A percentile compares a stretch with the other conserved stretches of the same genome.
Evolutionary conservation across 306 rosid species (phyloP).

Genomic region (Alnus glutinosa): DNA sequence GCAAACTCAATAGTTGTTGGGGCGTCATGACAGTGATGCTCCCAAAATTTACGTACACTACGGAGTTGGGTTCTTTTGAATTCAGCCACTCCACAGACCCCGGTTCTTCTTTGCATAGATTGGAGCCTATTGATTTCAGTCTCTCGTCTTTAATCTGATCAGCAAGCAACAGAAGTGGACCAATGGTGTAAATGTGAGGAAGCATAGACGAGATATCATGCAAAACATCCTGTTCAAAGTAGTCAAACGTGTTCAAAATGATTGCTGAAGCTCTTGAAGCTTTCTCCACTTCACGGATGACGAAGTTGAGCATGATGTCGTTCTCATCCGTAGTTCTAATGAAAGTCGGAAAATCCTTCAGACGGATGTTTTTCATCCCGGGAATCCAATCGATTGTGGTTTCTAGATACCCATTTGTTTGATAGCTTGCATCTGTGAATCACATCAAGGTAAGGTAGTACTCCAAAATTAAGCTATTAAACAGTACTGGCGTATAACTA

Average conservation of each 20-base stretch:
- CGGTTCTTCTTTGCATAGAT: slow-evolving; percentile 14
- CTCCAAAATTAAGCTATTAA: no score
- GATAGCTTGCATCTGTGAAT: slow-evolving; percentile 3
- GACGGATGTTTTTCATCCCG: slow-evolving; percentile 20
- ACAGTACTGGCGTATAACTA: no score
- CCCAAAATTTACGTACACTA: no score
- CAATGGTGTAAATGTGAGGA: slow-evolving; percentile 11
- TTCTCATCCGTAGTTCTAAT: slow-evolving; percentile 11
- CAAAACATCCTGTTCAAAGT: slow-evolving; percentile 10
- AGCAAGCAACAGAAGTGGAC: slow-evolving; percentile 12
- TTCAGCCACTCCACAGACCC: no score
- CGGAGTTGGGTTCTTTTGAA: no score
- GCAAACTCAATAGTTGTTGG: no score
- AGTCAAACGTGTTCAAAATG: slow-evolving; percentile 31
- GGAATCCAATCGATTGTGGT: slow-evolving; percentile 27
- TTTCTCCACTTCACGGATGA: background rate
- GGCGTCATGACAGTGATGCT: no score
- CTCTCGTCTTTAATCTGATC: background rate
- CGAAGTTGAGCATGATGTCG: slow-evolving; percentile 1
- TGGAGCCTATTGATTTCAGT: background rate
- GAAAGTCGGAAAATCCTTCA: slow-evolving; percentile 30
- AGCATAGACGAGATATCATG: slow-evolving; percentile 19
- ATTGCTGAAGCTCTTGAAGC: slow-evolving; percentile 20
- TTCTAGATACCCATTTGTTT: slow-evolving; percentile 21
- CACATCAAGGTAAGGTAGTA: no score